These are phyloP conservation scores for Pichia sp. DNA, from an alignment of 1,139 yeast genomes.

Conservation along the genomic window DNA sequence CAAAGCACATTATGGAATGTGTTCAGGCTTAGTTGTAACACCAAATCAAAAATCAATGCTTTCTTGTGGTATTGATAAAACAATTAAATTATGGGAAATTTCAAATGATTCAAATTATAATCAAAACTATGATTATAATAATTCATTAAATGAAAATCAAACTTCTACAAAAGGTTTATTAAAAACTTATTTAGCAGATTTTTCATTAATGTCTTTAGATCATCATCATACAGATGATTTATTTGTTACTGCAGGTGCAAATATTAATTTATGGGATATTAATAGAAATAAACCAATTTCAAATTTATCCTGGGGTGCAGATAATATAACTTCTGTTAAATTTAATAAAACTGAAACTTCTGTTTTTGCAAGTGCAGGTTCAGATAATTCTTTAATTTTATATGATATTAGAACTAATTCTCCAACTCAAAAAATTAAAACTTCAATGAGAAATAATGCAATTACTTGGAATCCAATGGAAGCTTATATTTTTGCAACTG, in stretches of 20 bases:
- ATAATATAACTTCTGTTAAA: conserved; percentile 72
- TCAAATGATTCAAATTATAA: conserved; percentile 34
- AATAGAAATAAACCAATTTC: conserved; percentile 70
- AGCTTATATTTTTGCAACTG: conserved; percentile 89
- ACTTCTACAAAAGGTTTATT: conserved; percentile 41
- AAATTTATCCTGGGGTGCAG: conserved; percentile 93
- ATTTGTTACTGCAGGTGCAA: conserved; percentile 91
- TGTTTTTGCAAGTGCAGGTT: conserved; percentile 83
- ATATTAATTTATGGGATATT: conserved; percentile 85
- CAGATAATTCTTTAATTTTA: conserved; percentile 83
- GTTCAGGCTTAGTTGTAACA: conserved; percentile 79
- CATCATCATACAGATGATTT: conserved; percentile 69
- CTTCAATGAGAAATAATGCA: conserved; percentile 77
- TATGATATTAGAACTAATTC: conserved; percentile 91
- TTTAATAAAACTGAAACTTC: conserved; percentile 91
- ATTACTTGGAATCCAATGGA: conserved; percentile 98
- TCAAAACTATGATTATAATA: conserved; percentile 24
- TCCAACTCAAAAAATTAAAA: conserved; percentile 86
- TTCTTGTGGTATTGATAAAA: conserved; percentile 89
- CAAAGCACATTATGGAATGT: conserved; percentile 88
- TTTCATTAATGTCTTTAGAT: conserved; percentile 79
- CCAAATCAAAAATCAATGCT: conserved; percentile 53
- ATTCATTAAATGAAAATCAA: too few species aligned
- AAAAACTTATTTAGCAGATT: conserved; percentile 77
- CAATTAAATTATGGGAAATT: conserved; percentile 79